Evolutionary conservation across 768 basidiomycete genomes (phyloP).

Genomic region (Mycena sanguinolenta): DNA sequence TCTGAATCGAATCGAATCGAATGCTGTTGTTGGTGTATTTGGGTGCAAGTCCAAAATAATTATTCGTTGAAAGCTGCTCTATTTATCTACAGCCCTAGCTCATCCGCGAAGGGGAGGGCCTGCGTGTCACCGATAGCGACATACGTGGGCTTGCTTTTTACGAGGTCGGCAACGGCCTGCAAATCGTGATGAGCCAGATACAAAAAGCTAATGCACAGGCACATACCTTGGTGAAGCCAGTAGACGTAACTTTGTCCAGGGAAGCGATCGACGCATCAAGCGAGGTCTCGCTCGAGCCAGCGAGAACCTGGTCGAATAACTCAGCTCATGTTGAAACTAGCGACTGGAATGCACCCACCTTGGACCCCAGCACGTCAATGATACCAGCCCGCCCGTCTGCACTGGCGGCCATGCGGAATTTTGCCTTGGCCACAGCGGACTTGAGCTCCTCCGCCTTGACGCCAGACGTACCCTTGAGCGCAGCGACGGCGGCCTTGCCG

Average conservation of each 20-base stretch:
- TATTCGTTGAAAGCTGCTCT: conserved; percentile 28
- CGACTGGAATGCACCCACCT: conserved; percentile 61
- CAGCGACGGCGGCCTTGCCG: conserved; percentile 75
- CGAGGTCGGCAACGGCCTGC: conserved; percentile 75
- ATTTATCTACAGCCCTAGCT: conserved; percentile 78
- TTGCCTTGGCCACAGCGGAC: conserved; percentile 89
- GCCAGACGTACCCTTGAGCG: conserved; percentile 74
- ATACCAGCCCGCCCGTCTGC: conserved; percentile 80
- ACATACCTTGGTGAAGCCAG: conserved; percentile 78
- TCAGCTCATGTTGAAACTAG: conserved; percentile 11
- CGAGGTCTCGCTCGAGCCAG: conserved; percentile 64
- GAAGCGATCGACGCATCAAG: conserved; percentile 74
- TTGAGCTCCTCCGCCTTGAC: conserved; percentile 79
- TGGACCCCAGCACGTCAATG: conserved; percentile 69
- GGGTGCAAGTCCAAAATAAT: conserved; percentile 13
- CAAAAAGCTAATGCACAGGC: background rate
- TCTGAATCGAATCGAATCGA: conserved; percentile 20
- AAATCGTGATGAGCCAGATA: background rate
- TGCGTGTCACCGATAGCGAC: conserved; percentile 87
- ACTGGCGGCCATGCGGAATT: conserved; percentile 81
- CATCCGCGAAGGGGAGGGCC: conserved; percentile 86
- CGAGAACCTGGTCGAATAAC: conserved; percentile 68
- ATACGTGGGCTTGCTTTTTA: conserved; percentile 85
- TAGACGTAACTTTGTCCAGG: conserved; percentile 77
- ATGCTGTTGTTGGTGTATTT: conserved; percentile 18